A percentile compares a stretch with the other conserved stretches of the same genome.
These are phyloP conservation scores for Fagus sylvatica DNA, from an alignment of 306 rosid genomes.

Conservation along the genomic window DNA sequence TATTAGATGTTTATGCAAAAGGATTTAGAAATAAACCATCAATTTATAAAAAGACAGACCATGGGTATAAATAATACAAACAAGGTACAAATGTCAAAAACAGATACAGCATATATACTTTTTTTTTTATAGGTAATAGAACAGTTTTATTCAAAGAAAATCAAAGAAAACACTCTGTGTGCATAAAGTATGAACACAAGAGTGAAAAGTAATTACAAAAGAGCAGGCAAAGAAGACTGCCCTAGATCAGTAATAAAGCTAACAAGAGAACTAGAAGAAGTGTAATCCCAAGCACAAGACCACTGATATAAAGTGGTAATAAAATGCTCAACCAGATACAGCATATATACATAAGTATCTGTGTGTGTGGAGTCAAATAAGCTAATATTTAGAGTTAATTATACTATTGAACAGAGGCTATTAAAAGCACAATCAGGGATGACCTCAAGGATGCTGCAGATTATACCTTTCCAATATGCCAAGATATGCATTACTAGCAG, in stretches of 20 bases:
- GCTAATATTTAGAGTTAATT: not conserved
- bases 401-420: not conserved
- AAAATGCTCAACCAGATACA: not conserved
- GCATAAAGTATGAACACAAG: no score
- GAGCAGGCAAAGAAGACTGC: no score
- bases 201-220: no score
- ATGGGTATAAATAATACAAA: not conserved
- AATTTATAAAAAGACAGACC: not conserved
- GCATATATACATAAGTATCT: not conserved
- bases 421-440: not conserved
- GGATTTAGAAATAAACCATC: not conserved
- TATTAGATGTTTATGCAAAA: not conserved
- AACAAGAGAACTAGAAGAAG: no score
- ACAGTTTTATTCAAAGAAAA: no score
- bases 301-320: no score
- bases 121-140: no score
- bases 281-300: no score
- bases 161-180: no score
- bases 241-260: no score
- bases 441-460: constrained; percentile 11
- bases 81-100: not conserved
- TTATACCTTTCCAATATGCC: constrained; percentile 85
- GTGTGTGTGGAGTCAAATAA: not conserved
- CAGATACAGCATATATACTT: not conserved
- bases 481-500: constrained; percentile 93